These are phyloP conservation scores for Aspergillus sp. DNA, from an alignment of 2,329 filamentous ascomycete species.

Conservation along the genomic window DNA sequence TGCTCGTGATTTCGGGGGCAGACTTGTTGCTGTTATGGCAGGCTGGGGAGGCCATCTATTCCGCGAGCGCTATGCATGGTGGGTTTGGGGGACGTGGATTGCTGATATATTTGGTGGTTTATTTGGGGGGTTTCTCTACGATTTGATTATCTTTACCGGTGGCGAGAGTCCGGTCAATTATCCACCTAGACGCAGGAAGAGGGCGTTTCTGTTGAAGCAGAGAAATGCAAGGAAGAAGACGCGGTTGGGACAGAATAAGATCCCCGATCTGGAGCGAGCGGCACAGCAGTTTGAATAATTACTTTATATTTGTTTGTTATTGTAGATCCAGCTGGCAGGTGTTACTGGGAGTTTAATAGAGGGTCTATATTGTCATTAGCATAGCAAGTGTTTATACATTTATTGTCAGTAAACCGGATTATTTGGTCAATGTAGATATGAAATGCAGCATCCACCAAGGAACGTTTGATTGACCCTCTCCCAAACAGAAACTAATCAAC, in stretches of 20 bases:
- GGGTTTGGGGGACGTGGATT: slow-evolving; percentile 38
- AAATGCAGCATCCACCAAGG: too few species aligned
- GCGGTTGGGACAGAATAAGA: slow-evolving; percentile 13
- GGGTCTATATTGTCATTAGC: too few species aligned
- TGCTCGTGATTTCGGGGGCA: slow-evolving; percentile 36
- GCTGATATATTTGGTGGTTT: slow-evolving; percentile 34
- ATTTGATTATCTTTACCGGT: slow-evolving; percentile 40
- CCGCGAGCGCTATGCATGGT: slow-evolving; percentile 30
- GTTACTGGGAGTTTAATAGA: too few species aligned
- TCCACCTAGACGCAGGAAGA: slow-evolving; percentile 40
- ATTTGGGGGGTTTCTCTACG: slow-evolving; percentile 34
- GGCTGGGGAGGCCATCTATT: slow-evolving; percentile 33
- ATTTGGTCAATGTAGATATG: too few species aligned
- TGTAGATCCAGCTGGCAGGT: too few species aligned
- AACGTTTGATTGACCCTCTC: too few species aligned
- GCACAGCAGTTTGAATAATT: background rate
- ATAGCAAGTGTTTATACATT: too few species aligned
- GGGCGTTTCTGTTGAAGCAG: slow-evolving; percentile 34
- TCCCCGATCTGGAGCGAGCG: slow-evolving; percentile 21
- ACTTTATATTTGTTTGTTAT: background rate
- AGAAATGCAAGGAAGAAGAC: slow-evolving; percentile 22
- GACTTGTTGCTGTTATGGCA: slow-evolving; percentile 32
- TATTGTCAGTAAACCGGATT: too few species aligned
- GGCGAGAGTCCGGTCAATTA: slow-evolving; percentile 43
- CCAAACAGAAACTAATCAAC: too few species aligned